Evolutionary conservation across 2,329 filamentous ascomycete species (phyloP).

Genomic region (Exophiala sp.): DNA sequence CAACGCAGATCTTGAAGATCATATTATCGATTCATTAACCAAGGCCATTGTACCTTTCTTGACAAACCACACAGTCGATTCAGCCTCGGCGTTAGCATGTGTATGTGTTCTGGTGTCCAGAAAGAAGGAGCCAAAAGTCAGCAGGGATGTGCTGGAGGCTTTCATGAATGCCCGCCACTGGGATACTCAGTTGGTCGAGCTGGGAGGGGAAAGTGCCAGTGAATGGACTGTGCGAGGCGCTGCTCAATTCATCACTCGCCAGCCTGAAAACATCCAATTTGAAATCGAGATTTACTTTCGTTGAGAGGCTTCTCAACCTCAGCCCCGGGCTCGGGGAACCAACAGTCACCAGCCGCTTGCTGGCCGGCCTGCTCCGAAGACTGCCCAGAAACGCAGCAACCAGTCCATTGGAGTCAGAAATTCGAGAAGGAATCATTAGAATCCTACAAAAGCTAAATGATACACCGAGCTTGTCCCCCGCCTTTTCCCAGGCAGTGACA

Average conservation of each 20-base stretch:
- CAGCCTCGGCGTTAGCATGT: constrained; percentile 66
- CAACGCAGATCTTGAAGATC: constrained; percentile 72
- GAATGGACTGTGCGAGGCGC: constrained; percentile 7
- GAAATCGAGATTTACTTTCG: constrained; percentile 24
- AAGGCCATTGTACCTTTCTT: constrained; percentile 76
- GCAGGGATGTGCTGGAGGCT: constrained; percentile 60
- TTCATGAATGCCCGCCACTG: constrained; percentile 35
- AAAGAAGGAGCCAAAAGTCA: constrained; percentile 63
- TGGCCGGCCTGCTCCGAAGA: constrained; percentile 18
- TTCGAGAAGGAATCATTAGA: constrained; percentile 60
- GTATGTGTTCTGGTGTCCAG: constrained; percentile 77
- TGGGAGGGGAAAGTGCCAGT: constrained; percentile 26
- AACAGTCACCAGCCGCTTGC: background rate
- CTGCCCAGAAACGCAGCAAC: constrained; percentile 4
- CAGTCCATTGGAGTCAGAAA: constrained; percentile 32
- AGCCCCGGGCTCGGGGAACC: constrained; percentile 20
- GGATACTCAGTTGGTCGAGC: constrained; percentile 33
- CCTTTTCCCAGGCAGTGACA: constrained; percentile 62
- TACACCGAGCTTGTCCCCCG: constrained; percentile 52
- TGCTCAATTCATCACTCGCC: constrained; percentile 13
- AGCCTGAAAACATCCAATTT: constrained; percentile 29
- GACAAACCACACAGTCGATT: constrained; percentile 60
- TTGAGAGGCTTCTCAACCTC: constrained; percentile 16
- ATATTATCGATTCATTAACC: constrained; percentile 79
- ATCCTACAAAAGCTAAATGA: constrained; percentile 62